Evolutionary conservation across 148 eudicot species (phyloP).

Genomic region (Camellia lanceoleosa): DNA sequence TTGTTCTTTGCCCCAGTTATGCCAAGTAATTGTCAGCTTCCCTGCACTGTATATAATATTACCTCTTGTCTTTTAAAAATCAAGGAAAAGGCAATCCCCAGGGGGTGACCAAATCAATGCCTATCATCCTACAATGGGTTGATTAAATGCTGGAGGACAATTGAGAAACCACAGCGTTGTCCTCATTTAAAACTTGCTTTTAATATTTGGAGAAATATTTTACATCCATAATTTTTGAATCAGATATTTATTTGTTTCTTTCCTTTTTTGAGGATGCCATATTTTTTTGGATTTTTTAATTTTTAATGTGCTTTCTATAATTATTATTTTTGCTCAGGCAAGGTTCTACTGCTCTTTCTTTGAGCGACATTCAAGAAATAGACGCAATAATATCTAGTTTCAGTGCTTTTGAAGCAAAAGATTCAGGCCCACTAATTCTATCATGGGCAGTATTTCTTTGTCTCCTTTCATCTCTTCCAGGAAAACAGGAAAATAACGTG

Average conservation of each 20-base stretch:
- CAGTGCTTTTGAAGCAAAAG: conserved; percentile 60
- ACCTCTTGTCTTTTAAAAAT: not conserved
- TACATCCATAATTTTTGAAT: not conserved
- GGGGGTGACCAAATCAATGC: not conserved
- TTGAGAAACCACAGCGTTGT: not conserved
- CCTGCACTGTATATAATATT: not conserved
- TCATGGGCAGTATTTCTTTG: conserved; percentile 95
- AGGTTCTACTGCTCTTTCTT: conserved; percentile 59
- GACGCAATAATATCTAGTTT: conserved; percentile 63
- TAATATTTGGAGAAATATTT: not conserved
- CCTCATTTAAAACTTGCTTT: not conserved
- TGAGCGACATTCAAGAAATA: conserved; percentile 61
- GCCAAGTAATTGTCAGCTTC: not conserved
- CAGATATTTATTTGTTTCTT: not conserved
- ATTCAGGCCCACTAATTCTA: conserved; percentile 78
- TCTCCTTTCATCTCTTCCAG: conserved; percentile 72
- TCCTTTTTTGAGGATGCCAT: not conserved
- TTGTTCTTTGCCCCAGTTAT: not conserved
- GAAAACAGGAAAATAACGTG: conserved; percentile 48
- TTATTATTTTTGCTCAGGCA: conserved; percentile 45
- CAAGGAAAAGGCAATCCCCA: not conserved
- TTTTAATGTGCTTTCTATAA: not conserved
- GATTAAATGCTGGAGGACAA: not conserved
- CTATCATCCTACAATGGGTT: not conserved
- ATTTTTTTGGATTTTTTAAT: not conserved